phyloP scores from a whole-genome alignment of 2,329 filamentous ascomycete species.

The Epichloe scottii region DNA sequence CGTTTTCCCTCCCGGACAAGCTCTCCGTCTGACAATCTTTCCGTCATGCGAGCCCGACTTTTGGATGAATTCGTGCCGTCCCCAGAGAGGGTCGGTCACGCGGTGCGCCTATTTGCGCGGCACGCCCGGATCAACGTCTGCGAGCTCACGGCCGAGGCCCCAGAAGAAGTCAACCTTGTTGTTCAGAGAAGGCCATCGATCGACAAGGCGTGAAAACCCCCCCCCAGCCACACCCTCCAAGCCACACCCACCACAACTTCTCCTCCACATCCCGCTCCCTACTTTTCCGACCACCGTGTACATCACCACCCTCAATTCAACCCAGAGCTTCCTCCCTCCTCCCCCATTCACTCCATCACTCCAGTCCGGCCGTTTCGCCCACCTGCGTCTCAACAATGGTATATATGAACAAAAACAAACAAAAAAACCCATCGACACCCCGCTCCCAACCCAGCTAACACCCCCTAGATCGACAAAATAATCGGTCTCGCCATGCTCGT shows the following conservation, averaged over 20 bases:
- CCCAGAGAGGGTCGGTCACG: too few species aligned
- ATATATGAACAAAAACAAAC: too few species aligned
- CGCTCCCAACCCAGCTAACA: background rate
- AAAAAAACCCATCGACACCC: slow-evolving; percentile 5
- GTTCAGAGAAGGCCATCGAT: too few species aligned
- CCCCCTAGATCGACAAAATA: slow-evolving; percentile 72
- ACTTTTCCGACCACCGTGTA: background rate
- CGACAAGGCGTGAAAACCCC: too few species aligned
- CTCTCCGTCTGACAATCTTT: too few species aligned
- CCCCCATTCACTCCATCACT: background rate
- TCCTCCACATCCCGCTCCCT: background rate
- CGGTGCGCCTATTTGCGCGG: too few species aligned
- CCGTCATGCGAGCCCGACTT: too few species aligned
- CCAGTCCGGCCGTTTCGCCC: slow-evolving; percentile 5
- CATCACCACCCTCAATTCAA: background rate
- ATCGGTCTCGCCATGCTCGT: slow-evolving; percentile 56
- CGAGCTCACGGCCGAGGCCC: too few species aligned
- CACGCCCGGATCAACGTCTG: fast-evolving
- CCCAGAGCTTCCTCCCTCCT: too few species aligned
- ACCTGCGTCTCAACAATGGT: slow-evolving; percentile 18
- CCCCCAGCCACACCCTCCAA: background rate
- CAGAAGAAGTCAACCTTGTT: too few species aligned
- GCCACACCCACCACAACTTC: background rate
- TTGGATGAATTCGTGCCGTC: too few species aligned
- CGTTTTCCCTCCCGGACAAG: too few species aligned